Conservation (phyloP, 306 rosid species). For the Quercus variabilis region DNA sequence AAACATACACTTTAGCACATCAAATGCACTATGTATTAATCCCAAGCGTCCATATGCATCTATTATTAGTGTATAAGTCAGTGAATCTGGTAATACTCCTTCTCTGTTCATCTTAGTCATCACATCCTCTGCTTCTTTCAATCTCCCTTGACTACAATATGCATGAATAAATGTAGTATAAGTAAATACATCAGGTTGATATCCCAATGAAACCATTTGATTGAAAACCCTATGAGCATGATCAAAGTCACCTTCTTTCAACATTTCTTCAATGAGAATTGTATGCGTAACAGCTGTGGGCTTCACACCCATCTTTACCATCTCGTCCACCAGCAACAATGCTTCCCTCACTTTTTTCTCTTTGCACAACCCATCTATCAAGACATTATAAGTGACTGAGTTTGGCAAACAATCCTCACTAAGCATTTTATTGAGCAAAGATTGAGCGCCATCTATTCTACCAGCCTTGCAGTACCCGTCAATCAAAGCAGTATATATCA, state of each 20-base stretch:
- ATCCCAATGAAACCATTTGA: conserved; percentile 60
- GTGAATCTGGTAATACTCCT: conserved; percentile 58
- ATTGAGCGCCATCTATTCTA: conserved; percentile 45
- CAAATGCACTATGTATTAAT: conserved; percentile 59
- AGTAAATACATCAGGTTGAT: conserved; percentile 60
- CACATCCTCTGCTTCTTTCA: conserved; percentile 65
- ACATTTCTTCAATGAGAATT: conserved; percentile 47
- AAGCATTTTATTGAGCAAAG: conserved; percentile 62
- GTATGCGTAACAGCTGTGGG: conserved; percentile 62
- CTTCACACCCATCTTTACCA: conserved; percentile 46
- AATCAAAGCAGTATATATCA: conserved; percentile 61
- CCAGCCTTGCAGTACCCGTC: conserved; percentile 77
- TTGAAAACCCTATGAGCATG: conserved; percentile 44
- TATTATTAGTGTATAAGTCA: conserved; percentile 51
- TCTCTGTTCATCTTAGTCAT: conserved; percentile 52
- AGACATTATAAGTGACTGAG: conserved; percentile 53
- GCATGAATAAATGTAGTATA: conserved; percentile 71
- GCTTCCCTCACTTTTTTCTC: conserved; percentile 56
- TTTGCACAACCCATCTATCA: conserved; percentile 74
- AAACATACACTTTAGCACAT: conserved; percentile 64
- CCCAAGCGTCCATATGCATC: conserved; percentile 59
- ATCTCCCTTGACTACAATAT: conserved; percentile 63
- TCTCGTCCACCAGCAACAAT: conserved; percentile 44
- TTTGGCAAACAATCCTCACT: conserved; percentile 60
- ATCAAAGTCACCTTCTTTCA: conserved; percentile 56